phyloP scores from a whole-genome alignment of 371 early-diverging fungal species.

The Batkoa obscura region DNA sequence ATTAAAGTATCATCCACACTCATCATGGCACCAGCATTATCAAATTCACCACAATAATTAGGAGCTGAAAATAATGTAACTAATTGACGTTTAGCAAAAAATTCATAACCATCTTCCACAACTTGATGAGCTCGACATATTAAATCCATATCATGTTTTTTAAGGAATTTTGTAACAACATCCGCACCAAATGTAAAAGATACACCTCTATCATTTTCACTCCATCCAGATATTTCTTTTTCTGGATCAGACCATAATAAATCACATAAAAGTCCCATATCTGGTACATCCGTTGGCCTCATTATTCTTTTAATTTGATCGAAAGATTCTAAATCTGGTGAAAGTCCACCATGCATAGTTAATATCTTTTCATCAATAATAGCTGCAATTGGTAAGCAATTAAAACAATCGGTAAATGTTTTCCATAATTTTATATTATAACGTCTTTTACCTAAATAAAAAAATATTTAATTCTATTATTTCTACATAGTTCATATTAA shows the following conservation, averaged over 20 bases:
- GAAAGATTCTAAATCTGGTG: conserved; percentile 71
- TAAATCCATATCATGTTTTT: conserved; percentile 78
- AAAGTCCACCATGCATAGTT: conserved; percentile 96
- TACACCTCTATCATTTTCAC: conserved; percentile 97
- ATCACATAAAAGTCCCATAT: conserved; percentile 74
- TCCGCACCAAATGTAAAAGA: conserved; percentile 87
- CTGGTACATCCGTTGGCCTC: conserved; percentile 95
- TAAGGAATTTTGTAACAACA: conserved; percentile 75
- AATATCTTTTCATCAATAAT: conserved; percentile 94
- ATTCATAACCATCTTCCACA: conserved; percentile 98
- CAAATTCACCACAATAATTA: conserved; percentile 98
- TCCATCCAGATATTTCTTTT: conserved; percentile 67
- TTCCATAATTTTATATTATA: conserved; percentile 91
- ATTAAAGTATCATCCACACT: conserved; percentile 78
- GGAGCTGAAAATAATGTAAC: conserved; percentile 97
- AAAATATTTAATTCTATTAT: too few relatives aligned
- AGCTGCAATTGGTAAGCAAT: conserved; percentile 92
- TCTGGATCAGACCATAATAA: conserved; percentile 87
- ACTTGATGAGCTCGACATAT: conserved; percentile 97
- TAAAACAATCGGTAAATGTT: conserved; percentile 94
- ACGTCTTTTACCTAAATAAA: conserved; percentile 54
- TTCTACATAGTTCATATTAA: too few relatives aligned
- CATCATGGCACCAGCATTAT: conserved; percentile 93
- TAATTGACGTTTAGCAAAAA: conserved; percentile 81
- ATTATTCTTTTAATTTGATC: conserved; percentile 84